These are phyloP conservation scores for Cornus controversa DNA, from an alignment of 148 eudicot genomes.

Conservation along the genomic window DNA sequence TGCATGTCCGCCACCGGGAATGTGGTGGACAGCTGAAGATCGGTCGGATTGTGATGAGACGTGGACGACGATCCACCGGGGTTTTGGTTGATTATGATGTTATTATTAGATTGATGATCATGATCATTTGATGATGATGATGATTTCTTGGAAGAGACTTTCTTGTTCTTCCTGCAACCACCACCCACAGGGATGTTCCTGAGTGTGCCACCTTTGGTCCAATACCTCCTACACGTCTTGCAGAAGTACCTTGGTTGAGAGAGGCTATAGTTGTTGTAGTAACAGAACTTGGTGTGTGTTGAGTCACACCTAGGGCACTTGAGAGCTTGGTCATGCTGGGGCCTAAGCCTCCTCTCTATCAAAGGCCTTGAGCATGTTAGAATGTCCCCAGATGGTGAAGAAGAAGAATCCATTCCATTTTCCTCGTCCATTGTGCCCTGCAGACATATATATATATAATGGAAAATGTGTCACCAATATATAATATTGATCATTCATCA, in stretches of 20 bases:
- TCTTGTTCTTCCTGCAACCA: slow-evolving; percentile 79
- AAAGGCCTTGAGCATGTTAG: slow-evolving; percentile 64
- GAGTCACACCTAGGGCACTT: slow-evolving; percentile 89
- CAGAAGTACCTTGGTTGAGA: slow-evolving; percentile 88
- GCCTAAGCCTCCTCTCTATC: slow-evolving; percentile 69
- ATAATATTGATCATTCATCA: slow-evolving; percentile 14
- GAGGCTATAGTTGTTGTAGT: slow-evolving; percentile 91
- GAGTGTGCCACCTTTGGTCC: slow-evolving; percentile 88
- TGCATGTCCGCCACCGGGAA: slow-evolving; percentile 51
- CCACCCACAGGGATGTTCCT: slow-evolving; percentile 91
- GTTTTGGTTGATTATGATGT: not conserved
- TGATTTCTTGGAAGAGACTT: slow-evolving; percentile 39
- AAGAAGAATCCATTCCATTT: slow-evolving; percentile 40
- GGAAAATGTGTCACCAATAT: not conserved
- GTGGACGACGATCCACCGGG: slow-evolving; percentile 15
- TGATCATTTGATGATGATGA: slow-evolving; percentile 18
- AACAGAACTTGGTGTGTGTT: slow-evolving; percentile 82
- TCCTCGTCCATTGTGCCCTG: slow-evolving; percentile 38
- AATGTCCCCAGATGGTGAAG: slow-evolving; percentile 59
- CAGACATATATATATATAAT: no score
- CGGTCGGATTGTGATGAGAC: slow-evolving; percentile 34
- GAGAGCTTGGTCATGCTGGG: slow-evolving; percentile 69
- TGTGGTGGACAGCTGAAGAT: slow-evolving; percentile 39
- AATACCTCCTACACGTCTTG: slow-evolving; percentile 86
- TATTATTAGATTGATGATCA: not conserved